Evolutionary conservation across 768 basidiomycete species (phyloP).

Genomic region (Lentinula boryana): DNA sequence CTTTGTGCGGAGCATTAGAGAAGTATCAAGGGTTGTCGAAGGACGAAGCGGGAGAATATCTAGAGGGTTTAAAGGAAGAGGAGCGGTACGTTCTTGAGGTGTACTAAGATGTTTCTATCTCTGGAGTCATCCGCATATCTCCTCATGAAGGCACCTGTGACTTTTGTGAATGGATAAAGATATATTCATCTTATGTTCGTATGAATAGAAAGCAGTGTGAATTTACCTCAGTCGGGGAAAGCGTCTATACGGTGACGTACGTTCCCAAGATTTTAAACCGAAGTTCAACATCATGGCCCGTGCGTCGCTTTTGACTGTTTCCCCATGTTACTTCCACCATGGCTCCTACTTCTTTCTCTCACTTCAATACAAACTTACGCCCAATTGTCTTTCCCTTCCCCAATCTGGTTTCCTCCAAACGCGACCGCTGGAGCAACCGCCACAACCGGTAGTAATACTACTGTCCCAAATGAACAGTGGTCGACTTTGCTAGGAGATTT

Average conservation of each 20-base stretch:
- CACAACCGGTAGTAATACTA: slow-evolving; percentile 15
- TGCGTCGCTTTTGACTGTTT: not conserved
- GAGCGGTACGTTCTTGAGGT: slow-evolving; percentile 98
- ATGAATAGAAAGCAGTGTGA: not conserved
- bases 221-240: not conserved
- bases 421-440: slow-evolving; percentile 47
- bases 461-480: slow-evolving; percentile 72
- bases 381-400: slow-evolving; percentile 60
- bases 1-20: slow-evolving; percentile 75
- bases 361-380: not conserved
- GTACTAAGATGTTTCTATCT: not conserved
- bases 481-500: slow-evolving; percentile 72
- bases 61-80: slow-evolving; percentile 91
- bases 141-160: no score
- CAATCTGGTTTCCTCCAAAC: slow-evolving; percentile 60
- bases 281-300: not conserved
- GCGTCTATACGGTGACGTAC: not conserved
- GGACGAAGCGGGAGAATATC: slow-evolving; percentile 66
- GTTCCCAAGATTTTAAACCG: not conserved
- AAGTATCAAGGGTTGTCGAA: slow-evolving; percentile 62
- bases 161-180: no score
- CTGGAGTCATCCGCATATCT: not conserved
- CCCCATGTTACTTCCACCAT: not conserved
- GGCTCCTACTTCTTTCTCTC: not conserved
- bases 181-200: no score